Percentiles rank a stretch among this genome's conserved stretches.
Conservation (phyloP, 129 eudicot genomes). For the Lonicera japonica region DNA sequence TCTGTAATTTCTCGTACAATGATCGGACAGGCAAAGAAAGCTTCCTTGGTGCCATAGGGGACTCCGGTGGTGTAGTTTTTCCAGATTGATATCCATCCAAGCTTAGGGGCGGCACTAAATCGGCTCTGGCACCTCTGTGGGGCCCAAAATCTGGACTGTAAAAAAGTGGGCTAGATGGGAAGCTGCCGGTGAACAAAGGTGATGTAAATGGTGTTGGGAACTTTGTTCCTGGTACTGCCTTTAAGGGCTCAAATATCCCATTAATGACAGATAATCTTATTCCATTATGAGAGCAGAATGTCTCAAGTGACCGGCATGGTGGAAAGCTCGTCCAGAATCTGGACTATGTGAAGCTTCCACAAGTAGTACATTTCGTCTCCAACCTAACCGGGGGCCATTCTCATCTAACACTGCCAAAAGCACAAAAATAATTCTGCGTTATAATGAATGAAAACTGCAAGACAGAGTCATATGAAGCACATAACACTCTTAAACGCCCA, state of each 20-base stretch:
- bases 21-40: conserved; percentile 64
- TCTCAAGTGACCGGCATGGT: conserved; percentile 89
- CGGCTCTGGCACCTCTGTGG: conserved; percentile 64
- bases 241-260: conserved; percentile 36
- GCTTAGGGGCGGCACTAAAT: conserved; percentile 88
- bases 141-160: conserved; percentile 83
- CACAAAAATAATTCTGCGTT: neutral
- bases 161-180: conserved; percentile 83
- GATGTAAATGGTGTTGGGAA: conserved; percentile 83
- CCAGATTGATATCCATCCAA: conserved; percentile 50
- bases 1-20: conserved; percentile 67
- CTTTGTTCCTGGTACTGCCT: conserved; percentile 52
- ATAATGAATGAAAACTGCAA: too few species aligned
- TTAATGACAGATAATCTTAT: conserved; percentile 50
- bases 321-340: conserved; percentile 80
- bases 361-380: conserved; percentile 92
- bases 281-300: conserved; percentile 65
- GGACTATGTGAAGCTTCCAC: conserved; percentile 86
- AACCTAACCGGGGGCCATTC: conserved; percentile 64
- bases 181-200: conserved; percentile 95
- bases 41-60: conserved; percentile 66
- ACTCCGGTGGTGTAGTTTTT: conserved; percentile 67
- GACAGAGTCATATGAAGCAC: too few species aligned
- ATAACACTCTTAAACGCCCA: too few species aligned
- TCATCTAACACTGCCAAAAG: conserved; percentile 37